Base-by-base conservation (phyloP, 176 grass and related monocot species). In the Juncus effusus region DNA sequence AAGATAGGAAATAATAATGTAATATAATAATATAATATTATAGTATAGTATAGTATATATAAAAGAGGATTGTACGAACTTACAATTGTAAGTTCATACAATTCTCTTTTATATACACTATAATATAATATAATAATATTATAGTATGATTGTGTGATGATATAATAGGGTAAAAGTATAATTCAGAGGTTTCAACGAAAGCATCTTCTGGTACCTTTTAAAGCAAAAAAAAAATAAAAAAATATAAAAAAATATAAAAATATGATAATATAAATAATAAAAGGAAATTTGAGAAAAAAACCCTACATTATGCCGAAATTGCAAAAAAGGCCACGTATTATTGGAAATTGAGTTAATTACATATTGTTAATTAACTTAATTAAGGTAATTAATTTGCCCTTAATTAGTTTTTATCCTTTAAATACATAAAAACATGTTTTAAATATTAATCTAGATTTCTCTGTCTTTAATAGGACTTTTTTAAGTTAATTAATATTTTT, bases 151-250 rank as follows among this genome's bases (percentile, higher is more conserved):
- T 28, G 42, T 44, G 87, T 96, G 19, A 28, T 28, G 19, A 28
- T 28, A 55, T 28, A 28, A 28, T 28, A 28, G 19, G 19, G 14
- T 44, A 40, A 72, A 70, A 65, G 16, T 37, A 50, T 49, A 64
- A 1, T 76, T 91, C 92, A 28, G 92, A 85, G 65, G 42, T 83
- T 51, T 86, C 82, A 6, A 78, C 81, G 3, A 84, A 60, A 41
- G 15, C 85, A 50, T 70, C 79, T 83, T 28, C 19, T 28, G 85
- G 85, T 81, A 86, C 88, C 53, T 97, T 28, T 28, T 28, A 28
- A 28, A 28, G 19, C 19, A 28, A 28, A 28, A 28, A 28, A 28
- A 1, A 28, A 1, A 28, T 28, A 28, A 1, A 28, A 28, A 28
- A 28, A 28, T 28, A 28, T 28, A 28, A 28, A 28, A 28, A 78